These are phyloP conservation scores for Eucalyptus decipiens DNA, from an alignment of 345 rosid genomes.

Conservation along the genomic window DNA sequence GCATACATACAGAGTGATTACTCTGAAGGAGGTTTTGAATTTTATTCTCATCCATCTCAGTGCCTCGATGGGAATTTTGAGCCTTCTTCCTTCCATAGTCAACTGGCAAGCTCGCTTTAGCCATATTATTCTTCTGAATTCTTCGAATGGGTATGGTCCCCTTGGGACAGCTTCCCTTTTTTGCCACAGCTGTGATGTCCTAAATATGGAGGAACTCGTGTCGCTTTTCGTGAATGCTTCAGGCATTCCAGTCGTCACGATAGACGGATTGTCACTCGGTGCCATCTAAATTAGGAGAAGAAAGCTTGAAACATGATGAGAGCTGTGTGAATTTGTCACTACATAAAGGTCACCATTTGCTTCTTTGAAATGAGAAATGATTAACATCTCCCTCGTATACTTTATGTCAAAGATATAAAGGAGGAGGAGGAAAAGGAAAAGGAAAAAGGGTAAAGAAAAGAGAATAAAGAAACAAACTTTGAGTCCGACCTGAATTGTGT, in stretches of 20 bases:
- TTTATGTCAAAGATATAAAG: background rate
- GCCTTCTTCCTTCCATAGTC: background rate
- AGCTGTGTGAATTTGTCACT: background rate
- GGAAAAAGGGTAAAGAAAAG: background rate
- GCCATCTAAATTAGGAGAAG: conserved; percentile 6
- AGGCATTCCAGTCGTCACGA: background rate
- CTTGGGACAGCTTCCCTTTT: conserved; percentile 35
- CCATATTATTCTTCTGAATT: background rate
- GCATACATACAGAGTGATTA: conserved; percentile 28
- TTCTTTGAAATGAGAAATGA: background rate
- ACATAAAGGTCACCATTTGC: background rate
- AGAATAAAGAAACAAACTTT: background rate
- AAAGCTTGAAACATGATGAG: background rate
- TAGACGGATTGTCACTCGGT: conserved; percentile 13
- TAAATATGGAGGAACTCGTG: background rate
- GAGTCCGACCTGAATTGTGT: conserved; percentile 25
- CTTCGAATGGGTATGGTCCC: conserved; percentile 39
- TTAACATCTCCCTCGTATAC: background rate
- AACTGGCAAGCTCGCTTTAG: background rate
- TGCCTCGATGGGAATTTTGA: background rate
- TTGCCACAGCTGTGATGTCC: conserved; percentile 26
- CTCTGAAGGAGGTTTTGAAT: conserved; percentile 2
- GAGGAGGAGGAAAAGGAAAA: background rate
- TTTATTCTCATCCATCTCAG: background rate
- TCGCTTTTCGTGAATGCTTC: background rate